Conservation (phyloP, 2,329 filamentous ascomycete species). For the Colletotrichum theobromicola region DNA sequence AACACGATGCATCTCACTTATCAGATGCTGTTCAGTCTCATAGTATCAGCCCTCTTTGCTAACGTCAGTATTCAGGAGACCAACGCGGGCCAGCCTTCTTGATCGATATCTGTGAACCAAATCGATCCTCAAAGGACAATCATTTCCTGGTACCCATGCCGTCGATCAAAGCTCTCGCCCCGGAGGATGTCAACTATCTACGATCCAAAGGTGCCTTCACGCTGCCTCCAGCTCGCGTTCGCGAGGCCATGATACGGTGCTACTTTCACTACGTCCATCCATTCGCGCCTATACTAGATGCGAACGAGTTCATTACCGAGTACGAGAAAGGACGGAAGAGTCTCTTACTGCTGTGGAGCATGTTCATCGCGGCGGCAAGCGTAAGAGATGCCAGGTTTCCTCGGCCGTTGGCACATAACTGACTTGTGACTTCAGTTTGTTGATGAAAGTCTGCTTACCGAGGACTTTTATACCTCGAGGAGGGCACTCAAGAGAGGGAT, state of each 20-base stretch:
- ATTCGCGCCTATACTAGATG: conserved; percentile 27
- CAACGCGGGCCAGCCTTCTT: conserved; percentile 3
- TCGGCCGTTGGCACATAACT: background rate
- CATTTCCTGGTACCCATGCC: conserved; percentile 14
- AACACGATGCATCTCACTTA: background rate
- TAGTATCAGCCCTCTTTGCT: background rate
- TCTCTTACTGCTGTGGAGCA: conserved; percentile 31
- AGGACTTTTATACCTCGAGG: conserved; percentile 26
- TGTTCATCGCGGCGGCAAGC: conserved; percentile 33
- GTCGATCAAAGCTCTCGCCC: conserved; percentile 2
- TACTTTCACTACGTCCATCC: conserved; percentile 32
- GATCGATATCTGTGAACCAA: conserved; percentile 11
- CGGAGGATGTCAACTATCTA: conserved; percentile 15
- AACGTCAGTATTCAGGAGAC: background rate
- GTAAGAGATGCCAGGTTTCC: conserved; percentile 24
- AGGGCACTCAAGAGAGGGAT: conserved; percentile 41
- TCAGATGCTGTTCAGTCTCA: background rate
- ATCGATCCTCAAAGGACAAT: conserved; percentile 2
- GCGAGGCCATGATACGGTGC: conserved; percentile 20
- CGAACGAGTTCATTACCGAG: conserved; percentile 21
- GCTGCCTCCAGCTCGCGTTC: conserved; percentile 12
- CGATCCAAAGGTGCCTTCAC: conserved; percentile 23
- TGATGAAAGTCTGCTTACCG: background rate
- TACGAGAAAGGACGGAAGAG: conserved; percentile 11
- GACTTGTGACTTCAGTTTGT: background rate